Evolutionary conservation across 441 rosid genomes (phyloP).

Genomic region (Hypseocharis bilobata): DNA sequence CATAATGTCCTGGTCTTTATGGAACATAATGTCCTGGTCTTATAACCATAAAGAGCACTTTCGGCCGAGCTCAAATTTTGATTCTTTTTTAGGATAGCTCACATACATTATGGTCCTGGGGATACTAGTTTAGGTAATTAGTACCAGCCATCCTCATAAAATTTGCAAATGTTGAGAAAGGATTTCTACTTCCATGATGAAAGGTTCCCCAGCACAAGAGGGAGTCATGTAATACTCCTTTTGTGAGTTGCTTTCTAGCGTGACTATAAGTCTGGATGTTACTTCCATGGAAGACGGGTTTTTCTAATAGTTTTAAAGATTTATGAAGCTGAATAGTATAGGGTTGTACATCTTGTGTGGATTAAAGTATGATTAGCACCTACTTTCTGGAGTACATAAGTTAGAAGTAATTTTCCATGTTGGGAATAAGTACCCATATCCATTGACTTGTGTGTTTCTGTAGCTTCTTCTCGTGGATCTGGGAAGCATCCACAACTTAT

Average conservation of each 20-base stretch:
- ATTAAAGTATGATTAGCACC: slow-evolving; percentile 1
- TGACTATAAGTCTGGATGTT: not conserved
- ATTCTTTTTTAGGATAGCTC: not conserved
- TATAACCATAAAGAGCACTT: not conserved
- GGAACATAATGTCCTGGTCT: no score
- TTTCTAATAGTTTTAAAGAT: not conserved
- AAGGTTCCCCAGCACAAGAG: no score
- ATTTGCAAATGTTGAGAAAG: not conserved
- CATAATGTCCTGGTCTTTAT: no score
- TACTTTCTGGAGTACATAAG: not conserved
- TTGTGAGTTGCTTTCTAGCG: no score
- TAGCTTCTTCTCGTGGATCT: slow-evolving; percentile 84
- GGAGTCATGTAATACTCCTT: no score
- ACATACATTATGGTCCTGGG: not conserved
- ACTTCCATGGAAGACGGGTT: not conserved
- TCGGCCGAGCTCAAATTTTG: not conserved
- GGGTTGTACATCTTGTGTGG: not conserved
- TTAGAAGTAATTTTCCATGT: slow-evolving; percentile 13
- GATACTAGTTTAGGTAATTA: not conserved
- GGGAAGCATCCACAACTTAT: slow-evolving; percentile 98
- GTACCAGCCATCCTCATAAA: not conserved
- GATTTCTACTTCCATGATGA: not conserved
- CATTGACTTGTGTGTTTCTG: slow-evolving; percentile 16
- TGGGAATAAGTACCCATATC: slow-evolving; percentile 3
- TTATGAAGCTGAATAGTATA: not conserved